Base-by-base conservation (phyloP, 768 basidiomycete species). In the Tremella mesenterica region DNA sequence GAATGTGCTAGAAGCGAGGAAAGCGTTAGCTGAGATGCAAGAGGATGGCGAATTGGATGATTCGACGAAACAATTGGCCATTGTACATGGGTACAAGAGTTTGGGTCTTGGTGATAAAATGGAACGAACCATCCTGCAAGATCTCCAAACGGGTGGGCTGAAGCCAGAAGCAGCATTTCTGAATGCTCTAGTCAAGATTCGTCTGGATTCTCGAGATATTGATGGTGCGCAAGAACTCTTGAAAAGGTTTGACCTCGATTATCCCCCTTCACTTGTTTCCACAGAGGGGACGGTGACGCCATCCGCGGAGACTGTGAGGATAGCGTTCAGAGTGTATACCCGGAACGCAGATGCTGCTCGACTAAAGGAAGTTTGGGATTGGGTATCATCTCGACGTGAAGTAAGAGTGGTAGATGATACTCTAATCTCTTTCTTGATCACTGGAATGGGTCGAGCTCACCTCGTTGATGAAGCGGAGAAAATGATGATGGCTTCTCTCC, bases 71-170 rank as follows among this genome's bases (percentile, higher is more conserved):
- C 60, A 61, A 56, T 28, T 61, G 31, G 45, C 57, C 2, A 61
- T 61, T n/a, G 44, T 61, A 4, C 25, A 50, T 18, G 60, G 60
- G 23, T 61, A 61, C 27, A 43, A 50, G 34, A 50, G 41, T 1
- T 44, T 61, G 12, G 57, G 57, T 7, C 27, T 55, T 6, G 60
- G 58, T 46, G 30, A 38, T 14, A 44, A 58, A 23, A 31, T 61
- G 33, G 60, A 61, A 26, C 48, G 41, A n/a, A 47, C 51, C 21
- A 54, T 61, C 3, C 25, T 61, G 28, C 2, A 33, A 9, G 60
- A 61, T 47, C 26, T 61, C 10, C 48, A 56, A 6, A 14, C 28
- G 20, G 25, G 58, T 28, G 48, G 44, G 8, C 27, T 58, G 16
- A 31, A 48, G n/a, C 50, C 56, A 1, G 34, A 39, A 16, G 41